Evolutionary conservation across 306 rosid species (phyloP), one percentile per base, ranked within the genome.

Genomic region (Chamaecrista fasciculata): DNA sequence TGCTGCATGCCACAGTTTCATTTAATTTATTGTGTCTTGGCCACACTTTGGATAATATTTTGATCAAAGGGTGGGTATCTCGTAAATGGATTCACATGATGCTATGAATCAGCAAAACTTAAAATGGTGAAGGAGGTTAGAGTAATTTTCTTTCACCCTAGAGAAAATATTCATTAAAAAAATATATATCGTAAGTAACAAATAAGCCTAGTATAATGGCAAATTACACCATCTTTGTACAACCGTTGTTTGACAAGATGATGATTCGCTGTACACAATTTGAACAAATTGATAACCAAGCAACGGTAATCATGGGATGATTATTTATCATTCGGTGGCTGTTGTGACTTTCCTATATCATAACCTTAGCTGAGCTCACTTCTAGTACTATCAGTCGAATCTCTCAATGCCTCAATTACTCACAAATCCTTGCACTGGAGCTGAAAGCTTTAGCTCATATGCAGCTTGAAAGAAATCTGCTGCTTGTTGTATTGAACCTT

Each of bases 401-500:
- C 28, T 50, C 48, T 59, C 4, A 3, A 21, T 62, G 78, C 29
- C 53, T 53, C 48, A 11, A 50, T 78, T 66, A 74, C 43, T 75
- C 75, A 80, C 51, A 55, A 86, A 81, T 61, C 80, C 70, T 78
- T 72, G 86, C 40, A 84, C 91, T 18, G 96, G 97, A 77, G 91
- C 87, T 0, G 95, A 87, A 46, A 76, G 62, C 74, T 89, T 66
- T 57, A 87, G 89, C 57, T 89, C 95, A 68, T 78, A 81, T 11
- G 98, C 91, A 69, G 91, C 96, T 80, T 89, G 96, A 77, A 92
- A 89, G 83, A 80, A 86, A 19, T 86, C 91, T 31, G 92, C 91
- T 50, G 98, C 92, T 78, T 89, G 85, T 67, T 75, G 91, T 29
- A 81, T 55, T 8, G 80, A 73, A 46, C 92, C 95, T 81, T 92